These are phyloP conservation scores for Quercus berberidifolia DNA, from an alignment of 306 rosid genomes.

Conservation along the genomic window DNA sequence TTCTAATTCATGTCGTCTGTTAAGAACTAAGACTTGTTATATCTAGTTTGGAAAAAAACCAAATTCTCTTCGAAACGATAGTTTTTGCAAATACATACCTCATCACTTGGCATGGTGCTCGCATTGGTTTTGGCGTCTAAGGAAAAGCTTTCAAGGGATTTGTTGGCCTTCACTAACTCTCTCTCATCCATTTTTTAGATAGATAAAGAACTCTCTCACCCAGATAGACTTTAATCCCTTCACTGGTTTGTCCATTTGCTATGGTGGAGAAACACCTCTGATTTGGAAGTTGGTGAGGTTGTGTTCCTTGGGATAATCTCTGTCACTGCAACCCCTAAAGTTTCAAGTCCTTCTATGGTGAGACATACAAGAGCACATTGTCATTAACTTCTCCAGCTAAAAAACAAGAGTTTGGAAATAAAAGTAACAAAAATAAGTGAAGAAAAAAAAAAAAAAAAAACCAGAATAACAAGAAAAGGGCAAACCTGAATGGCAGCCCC, in stretches of 20 bases:
- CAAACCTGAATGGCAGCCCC: slow-evolving; percentile 94
- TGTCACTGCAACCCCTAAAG: too few species aligned
- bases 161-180: slow-evolving; percentile 62
- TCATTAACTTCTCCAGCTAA: too few species aligned
- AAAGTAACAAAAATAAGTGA: too few species aligned
- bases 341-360: too few species aligned
- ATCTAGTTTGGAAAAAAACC: neutral
- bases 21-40: neutral
- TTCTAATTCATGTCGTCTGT: slow-evolving; percentile 30
- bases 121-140: slow-evolving; percentile 71
- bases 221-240: slow-evolving; percentile 82
- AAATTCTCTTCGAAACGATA: neutral
- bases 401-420: too few species aligned
- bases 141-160: neutral
- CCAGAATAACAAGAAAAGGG: neutral
- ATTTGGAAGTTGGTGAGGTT: slow-evolving; percentile 94
- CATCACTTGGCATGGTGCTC: slow-evolving; percentile 85
- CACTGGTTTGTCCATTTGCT: slow-evolving; percentile 89
- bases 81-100: slow-evolving; percentile 42
- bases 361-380: too few species aligned
- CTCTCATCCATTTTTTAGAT: too few species aligned
- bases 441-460: too few species aligned
- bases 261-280: slow-evolving; percentile 94
- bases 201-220: slow-evolving; percentile 48
- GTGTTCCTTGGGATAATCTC: too few species aligned